Evolutionary conservation across 768 basidiomycete genomes (phyloP).

Genomic region (Clitopilus passeckerianus): DNA sequence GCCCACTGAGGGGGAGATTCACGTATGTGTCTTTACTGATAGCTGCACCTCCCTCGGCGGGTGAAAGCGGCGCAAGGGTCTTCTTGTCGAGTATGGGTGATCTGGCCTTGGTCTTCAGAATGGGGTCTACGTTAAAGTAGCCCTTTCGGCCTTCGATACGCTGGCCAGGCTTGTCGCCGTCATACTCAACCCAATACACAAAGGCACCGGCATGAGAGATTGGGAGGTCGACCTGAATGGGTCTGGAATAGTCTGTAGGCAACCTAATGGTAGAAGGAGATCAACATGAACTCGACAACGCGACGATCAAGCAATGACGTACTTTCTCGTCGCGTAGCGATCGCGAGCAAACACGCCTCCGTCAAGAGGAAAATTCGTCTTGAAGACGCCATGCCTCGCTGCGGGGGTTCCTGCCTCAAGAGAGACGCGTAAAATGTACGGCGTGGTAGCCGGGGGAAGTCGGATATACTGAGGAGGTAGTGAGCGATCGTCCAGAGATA

Average conservation of each 20-base stretch:
- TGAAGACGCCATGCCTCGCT: slow-evolving; percentile 85
- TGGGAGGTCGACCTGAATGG: slow-evolving; percentile 90
- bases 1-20: slow-evolving; percentile 80
- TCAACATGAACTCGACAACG: background rate
- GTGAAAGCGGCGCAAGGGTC: slow-evolving; percentile 41
- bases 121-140: slow-evolving; percentile 95
- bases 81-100: slow-evolving; percentile 64
- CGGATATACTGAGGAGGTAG: slow-evolving; percentile 74
- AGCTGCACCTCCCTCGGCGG: slow-evolving; percentile 45
- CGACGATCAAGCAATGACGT: slow-evolving; percentile 8
- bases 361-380: slow-evolving; percentile 95
- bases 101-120: slow-evolving; percentile 72
- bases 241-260: slow-evolving; percentile 82
- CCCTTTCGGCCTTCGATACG: slow-evolving; percentile 82
- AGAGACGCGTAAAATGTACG: slow-evolving; percentile 88
- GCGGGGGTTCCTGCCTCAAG: slow-evolving; percentile 92
- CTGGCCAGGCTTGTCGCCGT: slow-evolving; percentile 48
- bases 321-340: slow-evolving; percentile 73
- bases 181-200: slow-evolving; percentile 93
- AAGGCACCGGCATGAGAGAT: slow-evolving; percentile 97
- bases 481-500: background rate
- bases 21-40: slow-evolving; percentile 44
- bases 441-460: slow-evolving; percentile 83
- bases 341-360: slow-evolving; percentile 82
- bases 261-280: slow-evolving; percentile 41